phyloP scores from a whole-genome alignment of 345 rosid species.

The Aethionema arabicum region DNA sequence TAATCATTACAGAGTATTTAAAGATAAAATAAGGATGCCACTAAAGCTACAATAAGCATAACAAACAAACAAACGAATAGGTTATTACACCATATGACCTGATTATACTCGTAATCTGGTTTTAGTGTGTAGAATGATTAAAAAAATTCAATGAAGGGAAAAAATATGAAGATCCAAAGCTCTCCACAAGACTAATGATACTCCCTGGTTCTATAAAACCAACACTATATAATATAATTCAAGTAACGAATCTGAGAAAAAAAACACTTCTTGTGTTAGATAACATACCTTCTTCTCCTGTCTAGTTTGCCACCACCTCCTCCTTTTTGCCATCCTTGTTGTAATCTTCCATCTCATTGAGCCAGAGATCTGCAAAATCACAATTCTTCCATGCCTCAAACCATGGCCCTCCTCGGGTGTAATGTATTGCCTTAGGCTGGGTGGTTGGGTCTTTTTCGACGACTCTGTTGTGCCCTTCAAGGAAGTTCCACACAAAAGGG shows the following conservation, averaged over 20 bases:
- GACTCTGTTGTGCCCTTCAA: slow-evolving; percentile 87
- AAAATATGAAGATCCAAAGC: slow-evolving; percentile 4
- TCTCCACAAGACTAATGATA: slow-evolving; percentile 12
- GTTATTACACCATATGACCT: slow-evolving; percentile 10
- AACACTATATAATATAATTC: slow-evolving; percentile 6
- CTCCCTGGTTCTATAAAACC: slow-evolving; percentile 26
- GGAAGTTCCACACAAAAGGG: slow-evolving; percentile 91
- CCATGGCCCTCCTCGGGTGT: slow-evolving; percentile 98
- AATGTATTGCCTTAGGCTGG: slow-evolving; percentile 80
- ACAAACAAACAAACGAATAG: slow-evolving; percentile 18
- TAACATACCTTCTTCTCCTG: slow-evolving; percentile 8
- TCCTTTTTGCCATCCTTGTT: slow-evolving; percentile 34
- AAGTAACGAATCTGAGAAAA: not conserved
- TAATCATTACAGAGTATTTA: not conserved
- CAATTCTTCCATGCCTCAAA: slow-evolving; percentile 93
- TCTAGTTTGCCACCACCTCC: slow-evolving; percentile 14
- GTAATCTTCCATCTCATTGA: slow-evolving; percentile 70
- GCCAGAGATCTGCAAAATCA: slow-evolving; percentile 91
- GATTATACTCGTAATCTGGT: slow-evolving; percentile 4
- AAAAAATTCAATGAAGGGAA: slow-evolving; percentile 15
- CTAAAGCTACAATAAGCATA: slow-evolving; percentile 1
- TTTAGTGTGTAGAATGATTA: slow-evolving; percentile 2
- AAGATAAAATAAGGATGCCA: slow-evolving; percentile 12
- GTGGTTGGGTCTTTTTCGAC: slow-evolving; percentile 61
- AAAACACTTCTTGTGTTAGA: not conserved